phyloP scores from a whole-genome alignment of 257 asterid species.

The Rubia yunnanensis region DNA sequence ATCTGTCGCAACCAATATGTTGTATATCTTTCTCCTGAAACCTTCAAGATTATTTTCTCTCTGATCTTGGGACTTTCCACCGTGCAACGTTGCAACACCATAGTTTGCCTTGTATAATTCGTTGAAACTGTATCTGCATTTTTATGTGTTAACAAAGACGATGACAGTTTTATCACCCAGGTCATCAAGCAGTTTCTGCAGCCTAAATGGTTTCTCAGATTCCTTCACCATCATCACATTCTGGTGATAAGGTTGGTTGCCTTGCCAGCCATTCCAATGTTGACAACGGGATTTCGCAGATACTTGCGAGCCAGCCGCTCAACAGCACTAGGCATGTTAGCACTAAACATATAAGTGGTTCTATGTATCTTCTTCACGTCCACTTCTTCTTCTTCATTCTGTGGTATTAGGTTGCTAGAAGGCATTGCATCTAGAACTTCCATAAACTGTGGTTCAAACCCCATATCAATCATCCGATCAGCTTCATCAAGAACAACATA shows the following conservation, averaged over 20 bases:
- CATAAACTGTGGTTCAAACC: slow-evolving; percentile 21
- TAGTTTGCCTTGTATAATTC: slow-evolving; percentile 15
- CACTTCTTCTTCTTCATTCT: slow-evolving; percentile 21
- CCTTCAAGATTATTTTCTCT: slow-evolving; percentile 22
- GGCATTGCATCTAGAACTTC: slow-evolving; percentile 23
- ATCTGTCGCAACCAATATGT: slow-evolving; percentile 23
- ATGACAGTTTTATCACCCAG: slow-evolving; percentile 24
- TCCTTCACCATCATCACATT: slow-evolving; percentile 21
- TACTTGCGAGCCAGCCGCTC: slow-evolving; percentile 24
- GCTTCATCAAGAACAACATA: slow-evolving; percentile 30
- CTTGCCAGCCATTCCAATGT: slow-evolving; percentile 19
- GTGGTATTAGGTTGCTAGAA: slow-evolving; percentile 24
- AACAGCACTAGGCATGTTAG: slow-evolving; percentile 23
- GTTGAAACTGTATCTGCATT: slow-evolving; percentile 15
- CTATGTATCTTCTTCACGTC: slow-evolving; percentile 19
- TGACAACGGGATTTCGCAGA: slow-evolving; percentile 21
- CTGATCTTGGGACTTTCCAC: slow-evolving; percentile 25
- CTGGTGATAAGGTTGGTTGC: slow-evolving; percentile 21
- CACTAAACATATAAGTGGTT: slow-evolving; percentile 25
- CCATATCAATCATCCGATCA: slow-evolving; percentile 27
- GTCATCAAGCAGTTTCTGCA: slow-evolving; percentile 17
- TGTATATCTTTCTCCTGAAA: slow-evolving; percentile 22
- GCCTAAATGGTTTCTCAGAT: slow-evolving; percentile 15
- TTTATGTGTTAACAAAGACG: slow-evolving; percentile 19
- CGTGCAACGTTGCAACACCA: slow-evolving; percentile 22